Evolutionary conservation across 257 asterid species (phyloP).

Genomic region (Solanum sitiens): DNA sequence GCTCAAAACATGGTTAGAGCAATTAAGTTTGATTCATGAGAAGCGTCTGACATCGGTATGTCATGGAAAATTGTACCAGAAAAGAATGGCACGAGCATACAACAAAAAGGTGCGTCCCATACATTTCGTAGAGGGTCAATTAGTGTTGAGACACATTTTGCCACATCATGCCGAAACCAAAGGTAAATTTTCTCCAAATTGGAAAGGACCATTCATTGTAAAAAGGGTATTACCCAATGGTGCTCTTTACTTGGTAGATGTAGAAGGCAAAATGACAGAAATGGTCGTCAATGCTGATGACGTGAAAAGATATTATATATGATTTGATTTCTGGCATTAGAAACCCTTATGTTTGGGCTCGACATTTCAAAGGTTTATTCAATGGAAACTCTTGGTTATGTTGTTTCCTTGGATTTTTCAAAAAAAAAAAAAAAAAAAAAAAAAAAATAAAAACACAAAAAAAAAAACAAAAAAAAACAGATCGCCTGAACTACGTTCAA

Average conservation of each 20-base stretch:
- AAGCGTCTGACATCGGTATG: neutral
- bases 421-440: too few species aligned
- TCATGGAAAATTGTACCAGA: neutral
- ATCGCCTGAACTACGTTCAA: neutral
- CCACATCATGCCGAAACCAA: too few species aligned
- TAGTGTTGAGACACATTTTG: too few species aligned
- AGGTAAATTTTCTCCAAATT: neutral
- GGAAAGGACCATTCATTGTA: neutral
- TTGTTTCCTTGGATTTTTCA: too few species aligned
- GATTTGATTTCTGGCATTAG: neutral
- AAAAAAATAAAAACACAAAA: too few species aligned
- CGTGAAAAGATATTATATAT: neutral
- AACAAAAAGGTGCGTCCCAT: accelerated
- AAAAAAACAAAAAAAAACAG: too few species aligned
- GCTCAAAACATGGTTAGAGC: too few species aligned
- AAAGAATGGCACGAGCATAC: neutral
- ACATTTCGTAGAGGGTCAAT: neutral
- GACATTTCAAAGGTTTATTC: neutral
- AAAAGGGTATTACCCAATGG: neutral
- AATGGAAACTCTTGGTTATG: neutral
- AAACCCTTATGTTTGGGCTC: neutral
- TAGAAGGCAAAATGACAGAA: neutral
- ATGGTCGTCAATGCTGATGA: accelerated
- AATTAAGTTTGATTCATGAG: too few species aligned
- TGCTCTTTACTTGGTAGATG: neutral